Conservation (phyloP, 768 basidiomycete species). For the Daedaleopsis sinensis region DNA sequence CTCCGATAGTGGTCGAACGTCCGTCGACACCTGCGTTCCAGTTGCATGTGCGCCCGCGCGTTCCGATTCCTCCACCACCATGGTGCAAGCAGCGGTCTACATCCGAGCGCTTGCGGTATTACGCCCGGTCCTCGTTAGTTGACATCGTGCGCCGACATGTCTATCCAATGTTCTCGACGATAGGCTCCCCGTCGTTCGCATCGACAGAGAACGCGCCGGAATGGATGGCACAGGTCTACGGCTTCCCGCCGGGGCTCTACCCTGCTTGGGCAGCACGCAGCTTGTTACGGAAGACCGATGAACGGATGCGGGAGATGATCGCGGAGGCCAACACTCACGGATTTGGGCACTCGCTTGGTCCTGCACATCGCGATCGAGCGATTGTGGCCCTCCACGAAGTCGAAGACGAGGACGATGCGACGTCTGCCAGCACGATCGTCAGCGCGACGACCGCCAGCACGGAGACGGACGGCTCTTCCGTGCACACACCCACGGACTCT, state of each 20-base stretch:
- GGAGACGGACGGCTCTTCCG: slow-evolving; percentile 30
- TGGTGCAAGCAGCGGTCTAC: slow-evolving; percentile 12
- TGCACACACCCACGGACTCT: slow-evolving; percentile 30
- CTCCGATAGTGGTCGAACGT: slow-evolving; percentile 34
- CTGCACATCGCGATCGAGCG: background rate
- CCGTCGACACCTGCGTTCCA: slow-evolving; percentile 26
- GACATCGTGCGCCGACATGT: slow-evolving; percentile 69
- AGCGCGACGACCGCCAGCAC: slow-evolving; percentile 24
- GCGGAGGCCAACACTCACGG: slow-evolving; percentile 13
- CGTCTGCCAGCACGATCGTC: slow-evolving; percentile 9
- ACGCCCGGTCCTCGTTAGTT: slow-evolving; percentile 68
- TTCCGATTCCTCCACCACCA: slow-evolving; percentile 16
- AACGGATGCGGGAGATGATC: slow-evolving; percentile 28
- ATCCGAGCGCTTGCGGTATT: slow-evolving; percentile 46
- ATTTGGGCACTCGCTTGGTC: slow-evolving; percentile 3
- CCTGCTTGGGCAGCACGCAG: slow-evolving; percentile 57
- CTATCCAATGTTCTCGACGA: slow-evolving; percentile 18
- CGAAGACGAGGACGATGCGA: slow-evolving; percentile 15
- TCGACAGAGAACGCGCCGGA: background rate
- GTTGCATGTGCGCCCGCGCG: slow-evolving; percentile 26
- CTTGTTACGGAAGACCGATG: slow-evolving; percentile 51
- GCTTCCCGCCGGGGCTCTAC: slow-evolving; percentile 42
- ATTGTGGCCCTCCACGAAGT: background rate
- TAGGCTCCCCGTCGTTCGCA: slow-evolving; percentile 11
- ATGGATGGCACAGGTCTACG: slow-evolving; percentile 14